Conservation (phyloP, 345 rosid genomes). For the Xanthoceras sorbifolium region DNA sequence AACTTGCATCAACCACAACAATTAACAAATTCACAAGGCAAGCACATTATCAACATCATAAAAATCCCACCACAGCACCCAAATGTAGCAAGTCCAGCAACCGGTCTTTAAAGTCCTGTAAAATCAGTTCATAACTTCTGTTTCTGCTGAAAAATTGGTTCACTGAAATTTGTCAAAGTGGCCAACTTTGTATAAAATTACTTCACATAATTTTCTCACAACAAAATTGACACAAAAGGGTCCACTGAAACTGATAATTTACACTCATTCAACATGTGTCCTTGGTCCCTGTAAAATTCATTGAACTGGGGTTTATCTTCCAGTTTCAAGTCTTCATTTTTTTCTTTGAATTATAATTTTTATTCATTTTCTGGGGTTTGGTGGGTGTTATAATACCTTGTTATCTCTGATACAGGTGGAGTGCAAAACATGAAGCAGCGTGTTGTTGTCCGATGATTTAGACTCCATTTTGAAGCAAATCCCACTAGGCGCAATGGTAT, state of each 20-base stretch:
- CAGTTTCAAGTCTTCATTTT: slow-evolving; percentile 2
- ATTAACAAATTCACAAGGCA: neutral
- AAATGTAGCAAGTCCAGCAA: slow-evolving; percentile 12
- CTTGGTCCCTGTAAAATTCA: slow-evolving; percentile 33
- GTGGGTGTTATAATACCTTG: slow-evolving; percentile 70
- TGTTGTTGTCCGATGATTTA: slow-evolving; percentile 48
- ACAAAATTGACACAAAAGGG: neutral
- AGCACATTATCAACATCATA: neutral
- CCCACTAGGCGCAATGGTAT: slow-evolving; percentile 70
- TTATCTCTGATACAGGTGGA: slow-evolving; percentile 77
- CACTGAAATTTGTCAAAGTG: neutral
- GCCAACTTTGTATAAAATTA: neutral
- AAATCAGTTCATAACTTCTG: slow-evolving; percentile 12
- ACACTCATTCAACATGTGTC: slow-evolving; percentile 19
- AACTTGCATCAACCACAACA: neutral
- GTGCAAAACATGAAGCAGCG: slow-evolving; percentile 72
- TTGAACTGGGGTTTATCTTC: slow-evolving; percentile 15
- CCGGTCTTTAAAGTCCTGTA: neutral
- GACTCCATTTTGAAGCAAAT: slow-evolving; percentile 95
- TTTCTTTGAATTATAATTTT: neutral
- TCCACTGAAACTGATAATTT: slow-evolving; percentile 19
- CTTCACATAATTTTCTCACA: slow-evolving; percentile 10
- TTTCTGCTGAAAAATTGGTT: neutral
- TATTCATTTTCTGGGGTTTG: slow-evolving; percentile 1
- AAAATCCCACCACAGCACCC: slow-evolving; percentile 6